These are phyloP conservation scores for Lentinula sp. DNA, from an alignment of 768 basidiomycete genomes.

Conservation along the genomic window DNA sequence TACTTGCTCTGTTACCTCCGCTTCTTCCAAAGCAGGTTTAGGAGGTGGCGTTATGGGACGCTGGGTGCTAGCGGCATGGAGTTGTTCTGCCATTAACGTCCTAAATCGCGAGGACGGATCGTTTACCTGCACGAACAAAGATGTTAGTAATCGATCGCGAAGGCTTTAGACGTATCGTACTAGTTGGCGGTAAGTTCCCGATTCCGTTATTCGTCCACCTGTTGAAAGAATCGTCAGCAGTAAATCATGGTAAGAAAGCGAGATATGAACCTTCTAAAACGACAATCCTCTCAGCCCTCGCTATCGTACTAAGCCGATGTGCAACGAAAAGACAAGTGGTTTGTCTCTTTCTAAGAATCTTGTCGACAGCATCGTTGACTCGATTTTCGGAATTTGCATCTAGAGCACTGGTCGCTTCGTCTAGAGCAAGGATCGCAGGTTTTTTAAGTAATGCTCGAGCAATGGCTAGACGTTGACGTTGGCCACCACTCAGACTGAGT, in stretches of 20 bases:
- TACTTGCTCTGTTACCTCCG: neutral
- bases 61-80: conserved; percentile 36
- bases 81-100: conserved; percentile 83
- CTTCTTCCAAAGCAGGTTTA: neutral
- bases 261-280: conserved; percentile 70
- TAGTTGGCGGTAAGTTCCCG: conserved; percentile 75
- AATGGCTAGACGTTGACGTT: conserved; percentile 77
- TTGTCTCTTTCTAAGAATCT: conserved; percentile 69
- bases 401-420: conserved; percentile 85
- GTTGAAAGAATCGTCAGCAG: neutral
- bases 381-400: conserved; percentile 87
- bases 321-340: conserved; percentile 90
- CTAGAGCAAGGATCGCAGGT: conserved; percentile 81
- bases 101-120: conserved; percentile 75
- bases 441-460: conserved; percentile 85
- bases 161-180: conserved; percentile 24
- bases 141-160: conserved; percentile 24
- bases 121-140: conserved; percentile 23
- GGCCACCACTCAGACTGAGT: conserved; percentile 70
- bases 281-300: conserved; percentile 83
- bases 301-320: conserved; percentile 85
- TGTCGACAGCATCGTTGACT: conserved; percentile 90
- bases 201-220: conserved; percentile 79
- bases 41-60: neutral
- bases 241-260: neutral